Base-by-base conservation (phyloP, 1,284 basidiomycete genomes). In the Rhodotorula sp. region DNA sequence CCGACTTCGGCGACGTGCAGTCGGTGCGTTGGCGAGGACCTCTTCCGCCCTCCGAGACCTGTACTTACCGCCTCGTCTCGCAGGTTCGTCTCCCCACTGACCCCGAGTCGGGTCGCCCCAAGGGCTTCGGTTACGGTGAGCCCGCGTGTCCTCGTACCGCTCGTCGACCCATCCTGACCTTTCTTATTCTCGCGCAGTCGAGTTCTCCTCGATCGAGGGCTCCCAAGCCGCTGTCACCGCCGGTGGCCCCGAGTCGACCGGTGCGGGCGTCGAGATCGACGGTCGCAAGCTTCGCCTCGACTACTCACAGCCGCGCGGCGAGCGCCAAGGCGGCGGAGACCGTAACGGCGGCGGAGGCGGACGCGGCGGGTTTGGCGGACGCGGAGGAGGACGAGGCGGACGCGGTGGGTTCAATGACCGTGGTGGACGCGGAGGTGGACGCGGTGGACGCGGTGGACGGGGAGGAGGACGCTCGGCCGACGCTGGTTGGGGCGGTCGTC, bases 101-200 rank as follows among this genome's bases (percentile, higher is more conserved):
- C 81, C 86, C 91, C 71, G 96, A 99, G 67, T 87, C 90, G 9
- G 94, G 92, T 58, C 86, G 86, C 74, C 89, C 92, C 67, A 99
- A 98, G 83, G 96, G 96, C 78, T 99, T 95, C 82, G 96, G 89
- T 57, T 99, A 99, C 82, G 90, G 98, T 79, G 39, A 44, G 39
- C 39, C 19, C 39, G 36, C 36, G 36, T 36, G 4, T 17, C 19
- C 39, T 8, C 39, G 3, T 17, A 4, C 39, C 39, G 19, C 3
- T 15, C 7, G 7, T 17, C 19, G 19, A 44, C 39, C 39, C 39
- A 6, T 44, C 11, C 39, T 44, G 39, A 44, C 39, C 39, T 17
- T 17, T 44, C 39, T 44, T 15, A n/a, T 44, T 17, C 36, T 15
- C 39, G 11, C 39, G 39, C 39, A 44, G 60, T 61, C 60, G 93